These are phyloP conservation scores for Saccharomycopsis synnaedendra DNA, from an alignment of 805 yeast species.

Conservation along the genomic window DNA sequence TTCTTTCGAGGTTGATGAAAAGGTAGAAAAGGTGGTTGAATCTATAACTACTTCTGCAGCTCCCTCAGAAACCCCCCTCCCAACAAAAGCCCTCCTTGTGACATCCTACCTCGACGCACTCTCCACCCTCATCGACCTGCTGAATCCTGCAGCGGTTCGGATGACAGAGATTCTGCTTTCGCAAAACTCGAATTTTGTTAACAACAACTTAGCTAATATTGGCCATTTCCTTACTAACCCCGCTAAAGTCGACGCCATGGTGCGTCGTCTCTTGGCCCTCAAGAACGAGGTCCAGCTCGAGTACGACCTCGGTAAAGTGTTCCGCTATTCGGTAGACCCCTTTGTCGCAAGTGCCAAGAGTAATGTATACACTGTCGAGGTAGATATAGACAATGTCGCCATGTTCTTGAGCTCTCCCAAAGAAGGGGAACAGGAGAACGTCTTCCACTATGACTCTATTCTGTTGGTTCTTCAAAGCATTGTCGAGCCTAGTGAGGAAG, in stretches of 20 bases:
- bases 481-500: conserved; percentile 6
- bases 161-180: conserved; percentile 9
- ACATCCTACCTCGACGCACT: conserved; percentile 31
- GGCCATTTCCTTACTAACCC: conserved; percentile 19
- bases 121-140: conserved; percentile 21
- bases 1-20: conserved; percentile 12
- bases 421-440: conserved; percentile 7
- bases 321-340: conserved; percentile 27
- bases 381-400: conserved; percentile 23
- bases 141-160: conserved; percentile 7
- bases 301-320: conserved; percentile 26
- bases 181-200: conserved; percentile 13
- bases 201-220: conserved; percentile 14
- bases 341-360: conserved; percentile 24
- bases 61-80: neutral
- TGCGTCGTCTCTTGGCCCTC: conserved; percentile 18
- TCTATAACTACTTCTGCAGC: neutral
- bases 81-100: conserved; percentile 21
- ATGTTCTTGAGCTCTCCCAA: conserved; percentile 3
- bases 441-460: conserved; percentile 15
- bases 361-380: conserved; percentile 29
- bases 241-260: conserved; percentile 16
- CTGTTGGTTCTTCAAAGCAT: conserved; percentile 16
- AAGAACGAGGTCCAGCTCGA: conserved; percentile 17
- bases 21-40: conserved; percentile 9